A percentile compares a stretch with the other conserved stretches of the same genome.
phyloP scores from a whole-genome alignment of 1,284 basidiomycete genomes.

The Puccinia triticina region DNA sequence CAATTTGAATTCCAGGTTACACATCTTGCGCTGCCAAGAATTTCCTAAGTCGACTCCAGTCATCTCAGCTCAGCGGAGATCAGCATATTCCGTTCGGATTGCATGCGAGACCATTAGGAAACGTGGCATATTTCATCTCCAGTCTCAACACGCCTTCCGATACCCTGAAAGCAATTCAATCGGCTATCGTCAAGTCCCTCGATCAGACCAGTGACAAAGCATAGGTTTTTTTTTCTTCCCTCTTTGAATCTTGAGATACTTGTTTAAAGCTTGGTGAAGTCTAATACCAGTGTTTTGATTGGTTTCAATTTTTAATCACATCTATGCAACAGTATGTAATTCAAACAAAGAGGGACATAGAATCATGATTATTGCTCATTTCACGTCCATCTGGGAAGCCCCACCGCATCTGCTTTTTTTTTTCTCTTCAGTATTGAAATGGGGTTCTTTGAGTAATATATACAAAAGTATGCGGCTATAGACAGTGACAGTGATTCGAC shows the following conservation, averaged over 20 bases:
- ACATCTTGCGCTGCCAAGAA: slow-evolving; percentile 72
- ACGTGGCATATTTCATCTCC: slow-evolving; percentile 92
- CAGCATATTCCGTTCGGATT: slow-evolving; percentile 63
- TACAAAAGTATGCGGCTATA: too few species aligned
- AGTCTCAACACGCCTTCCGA: slow-evolving; percentile 72
- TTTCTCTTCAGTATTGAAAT: too few species aligned
- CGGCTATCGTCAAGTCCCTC: background rate
- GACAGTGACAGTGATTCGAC: too few species aligned
- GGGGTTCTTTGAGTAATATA: too few species aligned
- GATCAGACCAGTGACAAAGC: background rate
- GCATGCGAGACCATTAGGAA: slow-evolving; percentile 85
- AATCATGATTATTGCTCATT: too few species aligned
- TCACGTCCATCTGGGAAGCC: too few species aligned
- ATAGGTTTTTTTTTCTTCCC: background rate
- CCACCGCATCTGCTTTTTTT: too few species aligned
- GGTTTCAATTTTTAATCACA: too few species aligned
- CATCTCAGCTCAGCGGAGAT: slow-evolving; percentile 48
- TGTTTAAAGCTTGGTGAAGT: too few species aligned
- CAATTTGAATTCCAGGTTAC: slow-evolving; percentile 66
- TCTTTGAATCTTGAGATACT: background rate
- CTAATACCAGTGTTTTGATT: too few species aligned
- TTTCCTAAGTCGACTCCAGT: slow-evolving; percentile 52
- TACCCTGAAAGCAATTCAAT: slow-evolving; percentile 58
- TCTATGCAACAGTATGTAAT: too few species aligned
- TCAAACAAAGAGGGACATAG: too few species aligned